Base-by-base conservation (phyloP, 2,329 filamentous ascomycete genomes). In the Lachnellula hyalina region DNA sequence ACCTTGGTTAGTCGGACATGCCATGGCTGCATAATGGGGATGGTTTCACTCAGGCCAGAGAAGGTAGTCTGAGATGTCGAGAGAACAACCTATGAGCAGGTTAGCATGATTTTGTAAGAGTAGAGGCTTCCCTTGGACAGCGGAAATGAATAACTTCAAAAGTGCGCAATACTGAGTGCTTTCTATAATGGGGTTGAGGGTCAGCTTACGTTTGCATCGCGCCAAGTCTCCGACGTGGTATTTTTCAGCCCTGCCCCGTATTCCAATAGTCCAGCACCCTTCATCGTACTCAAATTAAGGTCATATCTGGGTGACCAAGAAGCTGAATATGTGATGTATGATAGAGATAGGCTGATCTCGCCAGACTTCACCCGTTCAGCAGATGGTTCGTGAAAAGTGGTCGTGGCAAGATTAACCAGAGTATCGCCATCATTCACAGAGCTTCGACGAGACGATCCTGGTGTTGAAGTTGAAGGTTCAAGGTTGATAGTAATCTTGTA, bases 171-270 rank as follows among this genome's bases (percentile, higher is more conserved):
- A 32, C 28, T 32, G 9, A 11, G 28, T 32, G 28, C 28, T 32
- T 32, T 1, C 6, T 41, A 9, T 17, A 17, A 7, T 41, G 15
- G 12, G 5, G 3, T 7, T 41, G 38, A 17, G 38, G 15, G 17
- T 41, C 15, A 41, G 28, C 28, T 32, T 11, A 32, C 41, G 57
- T 74, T 70, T 48, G 70, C 70, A 59, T 77, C 72, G 4, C 69
- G 68, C 71, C 74, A 80, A 28, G 73, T 78, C 56, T 81, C 78
- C 0, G 74, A 73, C 2, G 75, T 77, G 14, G 67, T 69, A 60
- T 82, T 76, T 21, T 72, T 75, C 34, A 79, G 73, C 48, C 84
- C 78, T 40, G 84, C 84, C 21, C 74, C 72, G 57, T 80, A 80
- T 19, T 74, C 68, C 42, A 80, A 67, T 5, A 64, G 49, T 3